Conservation (phyloP, 2,329 filamentous ascomycete species). For the Diaporthe sp. region DNA sequence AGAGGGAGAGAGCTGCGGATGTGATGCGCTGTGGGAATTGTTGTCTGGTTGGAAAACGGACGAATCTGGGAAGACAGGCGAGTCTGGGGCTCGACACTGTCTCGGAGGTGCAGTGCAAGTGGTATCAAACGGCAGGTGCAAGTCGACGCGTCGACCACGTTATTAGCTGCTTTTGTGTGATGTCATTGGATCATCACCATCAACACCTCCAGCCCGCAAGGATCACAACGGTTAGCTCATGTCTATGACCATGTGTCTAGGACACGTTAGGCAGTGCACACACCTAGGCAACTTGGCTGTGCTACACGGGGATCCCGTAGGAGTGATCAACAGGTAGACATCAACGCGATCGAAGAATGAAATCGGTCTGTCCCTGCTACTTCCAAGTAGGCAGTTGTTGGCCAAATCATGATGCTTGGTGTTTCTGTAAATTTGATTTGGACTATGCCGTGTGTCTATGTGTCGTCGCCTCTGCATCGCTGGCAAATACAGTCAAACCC, state of each 20-base stretch:
- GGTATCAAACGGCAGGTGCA: neutral
- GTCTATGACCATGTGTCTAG: neutral
- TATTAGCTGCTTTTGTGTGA: conserved; percentile 10
- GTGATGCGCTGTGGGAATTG: neutral
- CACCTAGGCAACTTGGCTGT: neutral
- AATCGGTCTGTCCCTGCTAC: too few species aligned
- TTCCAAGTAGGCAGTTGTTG: neutral
- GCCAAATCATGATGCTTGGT: neutral
- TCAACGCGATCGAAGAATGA: too few species aligned
- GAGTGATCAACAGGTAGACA: too few species aligned
- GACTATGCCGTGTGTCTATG: neutral
- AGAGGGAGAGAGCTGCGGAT: too few species aligned
- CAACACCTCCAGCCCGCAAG: neutral
- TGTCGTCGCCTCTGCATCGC: conserved; percentile 16
- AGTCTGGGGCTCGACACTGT: neutral
- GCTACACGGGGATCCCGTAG: too few species aligned
- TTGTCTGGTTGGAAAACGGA: neutral
- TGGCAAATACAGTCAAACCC: conserved; percentile 39
- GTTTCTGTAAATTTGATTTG: neutral
- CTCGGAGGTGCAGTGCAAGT: neutral
- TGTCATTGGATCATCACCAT: conserved; percentile 32
- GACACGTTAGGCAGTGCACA: neutral
- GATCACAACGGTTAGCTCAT: neutral
- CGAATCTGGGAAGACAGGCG: too few species aligned
- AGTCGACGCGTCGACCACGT: conserved; percentile 12